A percentile compares a stretch with the other conserved stretches of the same genome.
Evolutionary conservation across 1,284 basidiomycete genomes (phyloP).

Genomic region (Hemileia vastatrix): DNA sequence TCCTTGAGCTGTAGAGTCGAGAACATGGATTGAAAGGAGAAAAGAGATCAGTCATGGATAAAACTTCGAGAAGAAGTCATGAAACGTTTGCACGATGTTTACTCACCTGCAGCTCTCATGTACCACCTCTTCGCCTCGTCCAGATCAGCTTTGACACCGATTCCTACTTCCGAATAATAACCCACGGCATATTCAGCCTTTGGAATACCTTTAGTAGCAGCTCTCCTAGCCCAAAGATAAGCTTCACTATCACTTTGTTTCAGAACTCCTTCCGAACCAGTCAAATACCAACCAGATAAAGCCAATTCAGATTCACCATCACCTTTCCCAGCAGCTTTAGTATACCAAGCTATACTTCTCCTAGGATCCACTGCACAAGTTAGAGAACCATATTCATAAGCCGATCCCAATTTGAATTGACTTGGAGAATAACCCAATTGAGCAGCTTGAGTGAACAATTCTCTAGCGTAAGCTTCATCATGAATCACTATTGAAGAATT

Average conservation of each 20-base stretch:
- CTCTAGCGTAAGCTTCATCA: slow-evolving; percentile 71
- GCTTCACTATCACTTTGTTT: slow-evolving; percentile 97
- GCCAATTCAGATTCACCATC: slow-evolving; percentile 90
- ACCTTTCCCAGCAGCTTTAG: slow-evolving; percentile 90
- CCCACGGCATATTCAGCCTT: slow-evolving; percentile 69
- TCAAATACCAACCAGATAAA: slow-evolving; percentile 84
- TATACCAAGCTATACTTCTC: slow-evolving; percentile 95
- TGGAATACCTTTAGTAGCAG: slow-evolving; percentile 47
- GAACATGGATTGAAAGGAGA: slow-evolving; percentile 2
- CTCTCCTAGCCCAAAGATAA: slow-evolving; percentile 53
- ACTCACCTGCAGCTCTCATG: slow-evolving; percentile 56
- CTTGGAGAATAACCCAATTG: slow-evolving; percentile 87
- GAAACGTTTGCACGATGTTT: not conserved
- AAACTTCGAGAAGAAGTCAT: slow-evolving; percentile 54
- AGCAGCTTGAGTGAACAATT: slow-evolving; percentile 80
- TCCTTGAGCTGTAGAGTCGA: slow-evolving; percentile 63
- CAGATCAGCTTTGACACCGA: slow-evolving; percentile 88
- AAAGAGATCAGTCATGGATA: slow-evolving; percentile 47
- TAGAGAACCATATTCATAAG: slow-evolving; percentile 83
- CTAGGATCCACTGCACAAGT: slow-evolving; percentile 86
- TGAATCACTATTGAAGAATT: slow-evolving; percentile 24
- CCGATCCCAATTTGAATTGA: slow-evolving; percentile 89
- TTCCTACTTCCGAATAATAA: slow-evolving; percentile 91
- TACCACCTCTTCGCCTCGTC: slow-evolving; percentile 98
- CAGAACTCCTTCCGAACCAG: slow-evolving; percentile 68